Evolutionary conservation across 1,139 yeast genomes (phyloP).

Genomic region (Yamadazyma atmosphaerica): DNA sequence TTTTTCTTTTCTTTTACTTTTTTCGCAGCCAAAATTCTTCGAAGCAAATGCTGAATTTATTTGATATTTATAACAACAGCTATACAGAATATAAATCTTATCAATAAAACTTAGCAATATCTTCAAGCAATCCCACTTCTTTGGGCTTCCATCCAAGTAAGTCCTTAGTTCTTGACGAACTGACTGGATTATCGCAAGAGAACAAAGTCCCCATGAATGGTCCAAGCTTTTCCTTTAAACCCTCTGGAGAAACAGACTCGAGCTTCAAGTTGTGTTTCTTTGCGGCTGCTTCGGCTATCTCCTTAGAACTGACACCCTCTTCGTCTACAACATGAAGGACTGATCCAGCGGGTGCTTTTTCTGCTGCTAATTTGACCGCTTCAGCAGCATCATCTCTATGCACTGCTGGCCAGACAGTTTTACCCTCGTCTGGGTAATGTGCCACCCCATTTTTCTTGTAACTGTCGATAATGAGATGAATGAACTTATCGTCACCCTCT

Average conservation of each 20-base stretch:
- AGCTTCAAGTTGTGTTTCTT: constrained; percentile 15
- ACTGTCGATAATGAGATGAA: constrained; percentile 12
- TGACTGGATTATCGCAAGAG: constrained; percentile 10
- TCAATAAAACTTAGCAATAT: constrained; percentile 12
- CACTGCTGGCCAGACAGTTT: constrained; percentile 29
- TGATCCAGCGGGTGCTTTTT: constrained; percentile 24
- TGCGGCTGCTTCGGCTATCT: constrained; percentile 22
- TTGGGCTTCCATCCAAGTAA: constrained; percentile 23
- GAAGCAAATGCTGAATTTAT: no score
- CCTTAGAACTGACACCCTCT: constrained; percentile 17
- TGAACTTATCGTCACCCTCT: constrained; percentile 18
- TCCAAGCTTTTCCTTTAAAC: constrained; percentile 9
- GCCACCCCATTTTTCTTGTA: constrained; percentile 18
- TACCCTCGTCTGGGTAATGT: constrained; percentile 24
- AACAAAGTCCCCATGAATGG: constrained; percentile 11
- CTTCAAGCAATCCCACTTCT: constrained; percentile 19
- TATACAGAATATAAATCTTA: no score
- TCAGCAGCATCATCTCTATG: constrained; percentile 27
- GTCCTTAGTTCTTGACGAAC: constrained; percentile 14
- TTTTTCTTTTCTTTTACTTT: no score
- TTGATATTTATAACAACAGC: no score
- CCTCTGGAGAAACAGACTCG: constrained; percentile 12
- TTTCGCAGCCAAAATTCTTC: not conserved
- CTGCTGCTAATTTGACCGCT: constrained; percentile 20
- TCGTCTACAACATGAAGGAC: constrained; percentile 24